Evolutionary conservation across 257 asterid genomes (phyloP), one percentile per base, ranked within the genome.

Genomic region (Nicotiana tomentosiformis): DNA sequence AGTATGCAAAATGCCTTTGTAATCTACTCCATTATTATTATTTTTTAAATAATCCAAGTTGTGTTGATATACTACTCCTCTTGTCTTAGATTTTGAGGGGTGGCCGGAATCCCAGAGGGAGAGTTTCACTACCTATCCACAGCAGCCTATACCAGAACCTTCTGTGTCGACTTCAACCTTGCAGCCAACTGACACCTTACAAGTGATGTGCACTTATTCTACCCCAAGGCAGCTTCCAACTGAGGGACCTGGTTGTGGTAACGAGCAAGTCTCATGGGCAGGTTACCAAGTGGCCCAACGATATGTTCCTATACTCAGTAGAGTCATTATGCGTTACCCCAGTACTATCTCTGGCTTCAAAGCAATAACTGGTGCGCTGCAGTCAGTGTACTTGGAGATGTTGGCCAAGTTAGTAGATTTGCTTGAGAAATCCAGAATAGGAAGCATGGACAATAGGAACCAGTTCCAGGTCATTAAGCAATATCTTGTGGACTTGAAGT

Each of bases 351-450:
- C 33, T 20, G 64, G 85, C 74, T 82, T 82, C 46, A 74, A 35
- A 39, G 74, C 72, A 20, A 5, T 18, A 32, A 74, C 64, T 33
- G 62, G 49, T 29, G 55, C 16, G 23, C 15, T 60, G 30, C 58
- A 58, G 66, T 35, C 81, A 4, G 30, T 37, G 77, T 74, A 39
- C 26, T 60, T 82, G 56, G 66, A 74, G 81, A 58, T 74, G 33
- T 72, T 82, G 55, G 85, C 85, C 7, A 61, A 60, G 65, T 49
- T 82, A 12, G 66, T 82, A 15, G 3, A 39, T 72, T 56, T 29
- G 85, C 85, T 82, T 82, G 85, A 82, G 49, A 46, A 39, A 15
- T 53, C 30, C 55, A 82, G 51, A 20, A 39, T 82, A 29, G 81
- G 10, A 23, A 82, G n/a, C 77, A 60, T 57, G 72, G 64, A 57